Base-by-base conservation (phyloP, 78 protist genomes). In the Monocercomonoides exilis region DNA sequence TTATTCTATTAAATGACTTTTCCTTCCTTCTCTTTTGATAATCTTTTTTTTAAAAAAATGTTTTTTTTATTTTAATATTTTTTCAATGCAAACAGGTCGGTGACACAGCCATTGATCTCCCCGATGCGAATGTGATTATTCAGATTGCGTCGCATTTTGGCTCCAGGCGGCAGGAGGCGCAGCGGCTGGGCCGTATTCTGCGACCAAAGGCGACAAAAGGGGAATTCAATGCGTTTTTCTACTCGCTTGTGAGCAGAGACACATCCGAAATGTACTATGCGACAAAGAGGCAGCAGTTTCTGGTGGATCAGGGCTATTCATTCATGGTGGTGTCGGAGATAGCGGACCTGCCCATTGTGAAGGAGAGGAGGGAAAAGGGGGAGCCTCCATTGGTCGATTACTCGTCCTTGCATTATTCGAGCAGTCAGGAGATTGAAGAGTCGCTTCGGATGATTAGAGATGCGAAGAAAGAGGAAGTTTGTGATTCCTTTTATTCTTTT, bases 141-240 rank as follows among this genome's bases (percentile, higher is more conserved):
- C 99, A 99, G 85, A 84, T 99, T 35, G 89, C 96, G 0, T 84
- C 97, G 2, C 97, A 95, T 85, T 95, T 89, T 86, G 99, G 99
- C 4, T 89, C 93, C 3, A 86, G 99, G 1, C 90, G 97, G 5
- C 99, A 97, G 91, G 99, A 99, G 84, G 99, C 99, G 11, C 99
- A 99, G 94, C 96, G 99, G 0, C 94, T 97, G 2, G 99, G 99
- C 33, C 96, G 99, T 35, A 96, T 98, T 88, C 91, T 96, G 2
- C 91, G 99, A 2, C 95, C 99, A 80, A 97, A 97, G 87, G 80
- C 32, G 2, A 11, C 34, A 38, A 33, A 3, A 2, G 54, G 54
- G 5, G 43, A 77, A 46, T 93, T 63, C 92, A 96, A 96, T 77
- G 99, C 99, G 2, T 95, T 88, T 85, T 98, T 98, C 92, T 98